Conservation (phyloP, 495 filamentous ascomycete genomes). For the Hypoxylon intermedium region DNA sequence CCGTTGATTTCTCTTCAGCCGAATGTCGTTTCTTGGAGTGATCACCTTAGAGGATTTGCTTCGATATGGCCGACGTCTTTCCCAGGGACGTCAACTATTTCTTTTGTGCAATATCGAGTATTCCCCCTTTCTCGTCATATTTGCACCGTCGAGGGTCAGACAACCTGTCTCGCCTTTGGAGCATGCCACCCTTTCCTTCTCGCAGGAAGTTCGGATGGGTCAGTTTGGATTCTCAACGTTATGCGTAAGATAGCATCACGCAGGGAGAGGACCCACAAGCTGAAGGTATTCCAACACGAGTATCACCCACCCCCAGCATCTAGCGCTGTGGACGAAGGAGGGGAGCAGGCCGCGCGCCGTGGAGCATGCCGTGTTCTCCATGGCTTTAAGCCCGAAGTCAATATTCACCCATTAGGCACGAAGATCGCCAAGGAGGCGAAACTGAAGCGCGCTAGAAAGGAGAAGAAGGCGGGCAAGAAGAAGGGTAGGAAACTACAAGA, state of each 20-base stretch:
- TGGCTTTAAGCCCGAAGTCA: slow-evolving; percentile 58
- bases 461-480: slow-evolving; percentile 63
- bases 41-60: slow-evolving; percentile 54
- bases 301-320: slow-evolving; percentile 38
- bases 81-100: slow-evolving; percentile 52
- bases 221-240: slow-evolving; percentile 53
- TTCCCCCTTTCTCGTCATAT: slow-evolving; percentile 56
- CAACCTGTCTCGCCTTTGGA: slow-evolving; percentile 53
- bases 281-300: slow-evolving; percentile 58
- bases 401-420: slow-evolving; percentile 67
- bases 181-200: slow-evolving; percentile 54
- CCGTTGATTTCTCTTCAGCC: slow-evolving; percentile 56
- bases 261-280: slow-evolving; percentile 50
- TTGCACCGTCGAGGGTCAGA: slow-evolving; percentile 51
- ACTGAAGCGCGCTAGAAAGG: slow-evolving; percentile 32
- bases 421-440: slow-evolving; percentile 65
- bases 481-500: slow-evolving; percentile 50
- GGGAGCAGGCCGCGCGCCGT: slow-evolving; percentile 56
- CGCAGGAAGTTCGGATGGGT: slow-evolving; percentile 53
- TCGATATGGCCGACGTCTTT: slow-evolving; percentile 54
- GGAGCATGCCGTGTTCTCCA: slow-evolving; percentile 66
- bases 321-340: slow-evolving; percentile 12
- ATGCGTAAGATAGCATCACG: slow-evolving; percentile 55
- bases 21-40: slow-evolving; percentile 55
- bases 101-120: slow-evolving; percentile 53